These are phyloP conservation scores for Penicillium crystallinum DNA, from an alignment of 495 filamentous ascomycete species.

Conservation along the genomic window DNA sequence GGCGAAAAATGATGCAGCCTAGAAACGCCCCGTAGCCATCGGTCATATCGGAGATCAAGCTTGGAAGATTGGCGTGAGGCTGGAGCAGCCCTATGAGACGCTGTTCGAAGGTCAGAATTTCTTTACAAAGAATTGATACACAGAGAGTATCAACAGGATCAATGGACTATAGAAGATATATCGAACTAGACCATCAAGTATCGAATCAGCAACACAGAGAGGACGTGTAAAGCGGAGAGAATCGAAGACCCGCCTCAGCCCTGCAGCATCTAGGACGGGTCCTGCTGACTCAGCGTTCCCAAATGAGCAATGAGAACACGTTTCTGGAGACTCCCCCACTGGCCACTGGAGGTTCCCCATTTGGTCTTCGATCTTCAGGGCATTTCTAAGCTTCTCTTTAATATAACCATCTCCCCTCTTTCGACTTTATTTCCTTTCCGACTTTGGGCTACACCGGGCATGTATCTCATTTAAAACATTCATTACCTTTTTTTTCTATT, in stretches of 20 bases:
- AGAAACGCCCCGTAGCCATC: constrained; percentile 19
- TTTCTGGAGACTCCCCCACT: constrained; percentile 16
- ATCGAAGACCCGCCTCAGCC: constrained; percentile 16
- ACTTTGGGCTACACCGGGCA: constrained; percentile 10
- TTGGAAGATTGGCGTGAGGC: constrained; percentile 1
- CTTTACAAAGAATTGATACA: neutral
- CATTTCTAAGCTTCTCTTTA: neutral
- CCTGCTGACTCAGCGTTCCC: constrained; percentile 19
- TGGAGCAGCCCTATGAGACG: neutral
- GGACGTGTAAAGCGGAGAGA: neutral
- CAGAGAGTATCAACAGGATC: neutral
- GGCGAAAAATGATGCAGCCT: constrained; percentile 25
- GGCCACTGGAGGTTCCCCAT: constrained; percentile 13
- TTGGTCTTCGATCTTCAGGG: constrained; percentile 3
- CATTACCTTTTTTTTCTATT: constrained; percentile 8
- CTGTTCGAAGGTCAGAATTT: neutral
- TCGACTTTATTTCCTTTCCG: constrained; percentile 1
- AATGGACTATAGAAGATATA: neutral
- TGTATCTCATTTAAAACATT: constrained; percentile 14
- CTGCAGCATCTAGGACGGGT: constrained; percentile 7
- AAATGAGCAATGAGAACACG: constrained; percentile 34
- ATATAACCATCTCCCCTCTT: constrained; percentile 5
- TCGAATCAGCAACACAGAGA: neutral
- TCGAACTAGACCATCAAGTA: no score
- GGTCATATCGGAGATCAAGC: constrained; percentile 8